Percentiles rank a stretch among this genome's conserved stretches.
Conservation (phyloP, 2,329 filamentous ascomycete species). For the Cladosporium halotolerans region DNA sequence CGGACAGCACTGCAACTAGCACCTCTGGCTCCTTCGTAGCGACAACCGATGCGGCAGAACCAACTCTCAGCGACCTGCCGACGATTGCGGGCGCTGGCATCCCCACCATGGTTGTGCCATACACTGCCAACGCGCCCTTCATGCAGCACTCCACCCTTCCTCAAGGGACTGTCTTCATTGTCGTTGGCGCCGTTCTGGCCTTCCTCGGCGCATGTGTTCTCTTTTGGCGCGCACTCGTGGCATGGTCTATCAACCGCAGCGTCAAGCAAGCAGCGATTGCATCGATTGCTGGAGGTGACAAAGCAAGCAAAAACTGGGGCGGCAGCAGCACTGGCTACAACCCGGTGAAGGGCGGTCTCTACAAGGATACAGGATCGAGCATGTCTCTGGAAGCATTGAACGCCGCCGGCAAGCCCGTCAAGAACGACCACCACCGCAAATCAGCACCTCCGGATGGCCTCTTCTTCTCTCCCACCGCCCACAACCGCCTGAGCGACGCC, state of each 20-base stretch:
- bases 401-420: constrained; percentile 34
- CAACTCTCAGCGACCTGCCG: constrained; percentile 41
- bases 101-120: constrained; percentile 70
- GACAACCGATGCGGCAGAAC: constrained; percentile 18
- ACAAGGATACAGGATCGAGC: constrained; percentile 46
- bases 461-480: constrained; percentile 93
- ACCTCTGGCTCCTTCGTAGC: constrained; percentile 11
- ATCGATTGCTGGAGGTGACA: constrained; percentile 47
- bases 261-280: constrained; percentile 78
- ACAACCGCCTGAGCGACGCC: constrained; percentile 35
- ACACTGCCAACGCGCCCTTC: constrained; percentile 77
- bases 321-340: constrained; percentile 17
- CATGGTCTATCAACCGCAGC: constrained; percentile 84
- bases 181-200: constrained; percentile 80
- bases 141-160: constrained; percentile 83
- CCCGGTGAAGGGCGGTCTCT: constrained; percentile 28
- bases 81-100: constrained; percentile 52
- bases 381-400: constrained; percentile 51
- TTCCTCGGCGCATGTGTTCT: constrained; percentile 76
- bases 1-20: constrained; percentile 19
- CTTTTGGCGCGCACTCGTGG: constrained; percentile 80
- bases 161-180: constrained; percentile 94
- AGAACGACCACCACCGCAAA: constrained; percentile 25
- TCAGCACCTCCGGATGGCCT: constrained; percentile 60
- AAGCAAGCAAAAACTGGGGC: constrained; percentile 30